Base-by-base conservation (phyloP, 139 green algal species). In the Desmodesmus armatus region DNA sequence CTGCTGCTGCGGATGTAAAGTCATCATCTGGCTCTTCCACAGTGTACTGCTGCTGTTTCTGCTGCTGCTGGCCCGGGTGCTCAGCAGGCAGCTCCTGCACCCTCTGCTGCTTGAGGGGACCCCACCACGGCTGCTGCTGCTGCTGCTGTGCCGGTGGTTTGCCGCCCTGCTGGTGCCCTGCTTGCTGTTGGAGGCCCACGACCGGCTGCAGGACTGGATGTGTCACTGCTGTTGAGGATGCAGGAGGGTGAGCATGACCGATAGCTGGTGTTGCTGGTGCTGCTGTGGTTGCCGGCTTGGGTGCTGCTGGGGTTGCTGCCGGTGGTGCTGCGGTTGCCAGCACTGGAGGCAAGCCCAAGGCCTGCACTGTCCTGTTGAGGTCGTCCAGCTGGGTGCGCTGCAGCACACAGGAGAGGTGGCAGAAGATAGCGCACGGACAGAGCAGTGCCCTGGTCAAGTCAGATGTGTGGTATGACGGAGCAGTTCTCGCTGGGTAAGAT, bases 361-460 rank as follows among this genome's bases (percentile, higher is more conserved):
- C 76, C 41, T 67, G 62, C 27, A 82, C 72, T 2, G 76, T 82
- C 37, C 55, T 82, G 76, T 71, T 82, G 23, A 82, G 55, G 37
- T 25, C 37, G 3, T 53, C 53, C 25, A 82, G 76, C 76, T 82
- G 37, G 55, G 53, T 35, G 58, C 40, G 53, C 76, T 82, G 76
- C 76, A 82, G 33, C 25, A 11, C n/a, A 51, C 27, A 53, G 5
- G 37, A 27, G 51, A 27, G 51, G 51, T 62, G 17, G 51, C 15
- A 13, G 51, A 13, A 62, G n/a, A n/a, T n/a, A n/a, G n/a, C n/a
- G n/a, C n/a, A n/a, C n/a, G n/a, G n/a, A n/a, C n/a, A n/a, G n/a
- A n/a, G n/a, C n/a, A n/a, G n/a, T n/a, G n/a, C n/a, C n/a, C n/a
- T n/a, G n/a, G n/a, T n/a, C n/a, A n/a, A n/a, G n/a, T n/a, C n/a